phyloP scores from a whole-genome alignment of 306 rosid species.

The Prunus padus region DNA sequence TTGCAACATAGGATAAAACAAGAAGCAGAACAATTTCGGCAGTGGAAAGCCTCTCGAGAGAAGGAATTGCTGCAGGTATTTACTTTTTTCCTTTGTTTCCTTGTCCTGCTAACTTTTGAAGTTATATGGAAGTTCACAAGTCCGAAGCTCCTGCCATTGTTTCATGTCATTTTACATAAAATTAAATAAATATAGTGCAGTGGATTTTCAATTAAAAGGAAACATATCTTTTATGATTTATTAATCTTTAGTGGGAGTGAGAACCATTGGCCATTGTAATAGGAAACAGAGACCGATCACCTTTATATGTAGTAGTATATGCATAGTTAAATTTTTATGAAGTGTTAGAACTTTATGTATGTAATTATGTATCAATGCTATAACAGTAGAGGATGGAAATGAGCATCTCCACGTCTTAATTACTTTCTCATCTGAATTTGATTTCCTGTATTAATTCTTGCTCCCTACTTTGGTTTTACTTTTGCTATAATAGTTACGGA shows the following conservation, averaged over 20 bases:
- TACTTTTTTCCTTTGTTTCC: background rate
- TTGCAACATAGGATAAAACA: constrained; percentile 96
- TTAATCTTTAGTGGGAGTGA: background rate
- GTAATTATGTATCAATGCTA: background rate
- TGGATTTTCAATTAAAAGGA: no score
- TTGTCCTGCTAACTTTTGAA: constrained; percentile 13
- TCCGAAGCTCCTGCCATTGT: constrained; percentile 2
- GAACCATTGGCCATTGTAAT: background rate
- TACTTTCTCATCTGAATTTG: constrained; percentile 6
- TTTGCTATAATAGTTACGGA: constrained; percentile 60
- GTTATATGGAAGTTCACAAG: constrained; percentile 6
- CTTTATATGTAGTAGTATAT: background rate
- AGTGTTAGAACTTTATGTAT: background rate
- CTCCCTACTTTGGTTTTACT: constrained; percentile 25
- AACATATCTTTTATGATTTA: no score
- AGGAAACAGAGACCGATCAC: background rate
- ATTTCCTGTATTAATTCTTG: constrained; percentile 12
- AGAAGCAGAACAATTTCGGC: constrained; percentile 99
- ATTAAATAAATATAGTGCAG: no score
- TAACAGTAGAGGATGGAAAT: background rate
- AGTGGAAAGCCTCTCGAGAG: constrained; percentile 99
- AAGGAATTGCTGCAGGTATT: constrained; percentile 94
- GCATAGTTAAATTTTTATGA: background rate
- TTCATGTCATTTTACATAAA: background rate
- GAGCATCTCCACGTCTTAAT: background rate